Base-by-base conservation (phyloP, 805 yeast genomes). In the Candida sonorensis region DNA sequence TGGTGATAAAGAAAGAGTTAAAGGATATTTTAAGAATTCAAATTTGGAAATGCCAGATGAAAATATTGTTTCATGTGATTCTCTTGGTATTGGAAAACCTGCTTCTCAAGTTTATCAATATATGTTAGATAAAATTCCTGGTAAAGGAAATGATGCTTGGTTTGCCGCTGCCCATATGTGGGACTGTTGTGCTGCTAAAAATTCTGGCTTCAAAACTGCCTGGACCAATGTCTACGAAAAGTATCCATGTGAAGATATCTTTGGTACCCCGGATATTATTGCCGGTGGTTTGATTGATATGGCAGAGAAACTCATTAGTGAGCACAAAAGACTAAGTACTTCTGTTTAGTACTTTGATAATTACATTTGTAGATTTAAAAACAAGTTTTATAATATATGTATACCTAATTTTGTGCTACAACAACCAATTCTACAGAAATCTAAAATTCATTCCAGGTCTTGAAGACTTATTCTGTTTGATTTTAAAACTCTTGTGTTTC, bases 121-220 rank as follows among this genome's bases (percentile, higher is more conserved):
- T 18, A 53, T 53, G 38, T 37, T 50, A 9, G 31, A 42, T 10
- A 48, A 42, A 27, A 46, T 53, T 19, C 50, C 51, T 8, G 46
- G 48, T 5, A 37, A 38, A 16, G 54, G 51, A 15, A 44, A 46
- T 18, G 57, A 52, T 35, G 55, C 53, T 4, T 53, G 51, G 42
- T 53, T 53, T 43, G 57, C 53, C 10, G 59, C 59, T 27, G 50
- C 57, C 13, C 59, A 53, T 26, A 50, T 53, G 53, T 53, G 59
- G 59, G 59, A 53, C 34, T 44, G 50, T 12, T 38, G 44, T 37
- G 59, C 59, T n/a, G 59, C 59, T 10, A 51, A 44, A 26, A 50
- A 46, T 27, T 53, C 51, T 21, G 55, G 57, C 3, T 53, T 53
- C 34, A 35, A 36, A 21, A 53, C 59, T 24, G 59, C 59, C 9